A percentile compares a stretch with the other conserved stretches of the same genome.
phyloP scores from a whole-genome alignment of 768 basidiomycete species.

The Termitomyces sp. region DNA sequence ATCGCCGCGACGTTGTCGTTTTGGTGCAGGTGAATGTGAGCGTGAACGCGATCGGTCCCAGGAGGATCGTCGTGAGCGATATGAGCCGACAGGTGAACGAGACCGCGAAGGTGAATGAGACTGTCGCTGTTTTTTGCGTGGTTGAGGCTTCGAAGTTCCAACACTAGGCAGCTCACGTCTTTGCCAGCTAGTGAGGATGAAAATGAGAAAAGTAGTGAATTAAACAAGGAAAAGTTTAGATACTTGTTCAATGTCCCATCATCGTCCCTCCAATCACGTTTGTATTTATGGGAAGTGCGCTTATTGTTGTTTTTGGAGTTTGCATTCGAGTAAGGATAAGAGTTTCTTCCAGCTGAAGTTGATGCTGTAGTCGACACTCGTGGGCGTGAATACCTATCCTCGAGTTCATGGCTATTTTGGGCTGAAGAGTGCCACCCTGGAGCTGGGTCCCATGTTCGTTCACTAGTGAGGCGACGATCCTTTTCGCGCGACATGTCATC shows the following conservation, averaged over 20 bases:
- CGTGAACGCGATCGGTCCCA: conserved; percentile 63
- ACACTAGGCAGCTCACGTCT: conserved; percentile 48
- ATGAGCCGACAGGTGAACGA: conserved; percentile 63
- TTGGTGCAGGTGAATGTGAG: conserved; percentile 55
- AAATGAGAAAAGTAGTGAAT: conserved; percentile 5
- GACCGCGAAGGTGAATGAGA: conserved; percentile 59
- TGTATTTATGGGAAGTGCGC: conserved; percentile 34
- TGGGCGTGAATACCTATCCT: conserved; percentile 31
- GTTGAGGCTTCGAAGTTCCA: conserved; percentile 32
- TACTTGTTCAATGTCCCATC: conserved; percentile 78
- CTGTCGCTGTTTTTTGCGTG: conserved; percentile 44
- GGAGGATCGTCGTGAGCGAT: conserved; percentile 60
- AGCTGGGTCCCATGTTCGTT: conserved; percentile 73
- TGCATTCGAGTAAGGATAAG: conserved; percentile 11
- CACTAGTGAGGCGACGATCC: conserved; percentile 31
- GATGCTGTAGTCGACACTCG: conserved; percentile 22
- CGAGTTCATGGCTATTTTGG: conserved; percentile 36
- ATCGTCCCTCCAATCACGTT: conserved; percentile 53
- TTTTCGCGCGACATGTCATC: conserved; percentile 26
- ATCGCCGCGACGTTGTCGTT: conserved; percentile 50
- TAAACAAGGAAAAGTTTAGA: conserved; percentile 21
- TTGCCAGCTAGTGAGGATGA: conserved; percentile 52
- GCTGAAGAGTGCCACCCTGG: conserved; percentile 59
- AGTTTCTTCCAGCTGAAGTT: conserved; percentile 23
- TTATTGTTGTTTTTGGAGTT: conserved; percentile 30